Conservation (phyloP, 257 asterid genomes). For the Fraxinus excelsior region DNA sequence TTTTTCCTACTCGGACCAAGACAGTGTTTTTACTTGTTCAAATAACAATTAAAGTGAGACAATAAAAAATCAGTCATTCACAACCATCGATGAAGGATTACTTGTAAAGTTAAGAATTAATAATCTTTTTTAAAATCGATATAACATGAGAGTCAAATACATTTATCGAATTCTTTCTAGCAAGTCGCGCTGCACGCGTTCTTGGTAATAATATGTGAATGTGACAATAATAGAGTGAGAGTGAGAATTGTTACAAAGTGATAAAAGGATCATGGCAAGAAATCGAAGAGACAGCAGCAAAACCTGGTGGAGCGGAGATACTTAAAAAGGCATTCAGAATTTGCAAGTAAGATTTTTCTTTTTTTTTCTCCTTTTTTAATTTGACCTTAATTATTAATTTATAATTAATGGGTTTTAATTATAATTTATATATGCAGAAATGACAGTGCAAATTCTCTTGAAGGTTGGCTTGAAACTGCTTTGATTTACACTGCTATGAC, state of each 20-base stretch:
- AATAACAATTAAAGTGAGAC: too few relatives aligned
- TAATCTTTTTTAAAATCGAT: too few relatives aligned
- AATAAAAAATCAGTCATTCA: too few relatives aligned
- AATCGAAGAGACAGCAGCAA: slow-evolving; percentile 62
- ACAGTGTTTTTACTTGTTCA: too few relatives aligned
- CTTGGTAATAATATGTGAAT: too few relatives aligned
- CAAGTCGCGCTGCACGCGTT: background rate
- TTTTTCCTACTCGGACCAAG: too few relatives aligned
- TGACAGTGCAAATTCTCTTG: slow-evolving; percentile 37
- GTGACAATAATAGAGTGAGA: slow-evolving; percentile 57
- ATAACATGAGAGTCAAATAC: too few relatives aligned
- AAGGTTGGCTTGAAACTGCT: slow-evolving; percentile 66
- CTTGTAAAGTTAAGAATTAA: too few relatives aligned
- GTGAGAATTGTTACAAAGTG: slow-evolving; percentile 74
- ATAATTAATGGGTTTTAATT: background rate
- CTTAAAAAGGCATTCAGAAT: slow-evolving; percentile 69
- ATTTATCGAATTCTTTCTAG: too few relatives aligned
- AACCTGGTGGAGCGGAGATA: slow-evolving; percentile 57
- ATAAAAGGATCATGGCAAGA: slow-evolving; percentile 80
- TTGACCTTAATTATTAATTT: background rate
- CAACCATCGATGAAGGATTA: too few relatives aligned
- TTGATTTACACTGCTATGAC: slow-evolving; percentile 82
- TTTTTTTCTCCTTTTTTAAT: background rate
- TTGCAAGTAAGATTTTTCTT: slow-evolving; percentile 63
- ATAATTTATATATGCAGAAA: slow-evolving; percentile 47